phyloP scores from a whole-genome alignment of 2,329 filamentous ascomycete species.

The Blumeriella jaapii region DNA sequence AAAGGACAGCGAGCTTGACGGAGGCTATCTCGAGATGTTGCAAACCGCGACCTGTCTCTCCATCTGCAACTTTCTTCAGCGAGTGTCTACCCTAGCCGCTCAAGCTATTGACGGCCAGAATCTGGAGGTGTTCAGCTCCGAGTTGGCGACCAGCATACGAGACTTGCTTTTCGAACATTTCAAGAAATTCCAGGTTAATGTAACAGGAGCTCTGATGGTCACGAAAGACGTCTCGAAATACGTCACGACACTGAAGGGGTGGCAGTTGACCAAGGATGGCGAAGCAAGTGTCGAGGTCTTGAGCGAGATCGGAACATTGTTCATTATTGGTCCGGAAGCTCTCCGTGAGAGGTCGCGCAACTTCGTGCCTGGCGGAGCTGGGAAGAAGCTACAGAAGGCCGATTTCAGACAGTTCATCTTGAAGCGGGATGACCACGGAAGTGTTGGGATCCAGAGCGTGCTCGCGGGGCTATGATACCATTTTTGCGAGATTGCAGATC shows the following conservation, averaged over 20 bases:
- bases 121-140: conserved; percentile 67
- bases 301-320: conserved; percentile 87
- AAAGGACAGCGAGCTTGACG: conserved; percentile 48
- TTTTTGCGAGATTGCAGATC: conserved; percentile 1
- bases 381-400: conserved; percentile 48
- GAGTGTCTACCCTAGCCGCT: conserved; percentile 49
- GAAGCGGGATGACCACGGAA: conserved; percentile 72
- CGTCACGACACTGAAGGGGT: conserved; percentile 71
- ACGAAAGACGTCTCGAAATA: conserved; percentile 95
- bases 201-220: conserved; percentile 87
- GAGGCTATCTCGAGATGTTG: conserved; percentile 52
- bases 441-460: conserved; percentile 71
- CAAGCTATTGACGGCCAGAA: conserved; percentile 75
- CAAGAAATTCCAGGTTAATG: conserved; percentile 86
- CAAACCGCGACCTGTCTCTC: conserved; percentile 78
- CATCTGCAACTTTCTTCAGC: conserved; percentile 69
- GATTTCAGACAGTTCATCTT: conserved; percentile 78
- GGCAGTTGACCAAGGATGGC: conserved; percentile 61
- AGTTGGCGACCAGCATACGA: conserved; percentile 71
- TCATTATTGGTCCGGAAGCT: conserved; percentile 81
- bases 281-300: conserved; percentile 68
- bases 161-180: conserved; percentile 80
- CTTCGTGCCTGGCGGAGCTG: conserved; percentile 33
- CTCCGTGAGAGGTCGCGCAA: conserved; percentile 58
- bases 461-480: conserved; percentile 38